phyloP scores from a whole-genome alignment of 2,329 filamentous ascomycete species.

The Fusarium tjaetaba region DNA sequence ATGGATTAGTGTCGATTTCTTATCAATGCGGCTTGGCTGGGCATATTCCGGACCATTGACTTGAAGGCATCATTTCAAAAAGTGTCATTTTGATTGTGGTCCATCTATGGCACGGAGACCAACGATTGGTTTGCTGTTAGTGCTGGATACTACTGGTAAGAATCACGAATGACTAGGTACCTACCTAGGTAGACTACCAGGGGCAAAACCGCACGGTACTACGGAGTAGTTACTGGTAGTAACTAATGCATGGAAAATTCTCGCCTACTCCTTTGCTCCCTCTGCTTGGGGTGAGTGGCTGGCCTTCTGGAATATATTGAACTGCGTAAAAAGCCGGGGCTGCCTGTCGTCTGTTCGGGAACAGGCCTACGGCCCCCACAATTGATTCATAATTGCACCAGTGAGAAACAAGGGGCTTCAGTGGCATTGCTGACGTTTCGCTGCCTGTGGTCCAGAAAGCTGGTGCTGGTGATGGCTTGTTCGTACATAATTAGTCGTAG shows the following conservation, averaged over 20 bases:
- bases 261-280: background rate
- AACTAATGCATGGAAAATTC: background rate
- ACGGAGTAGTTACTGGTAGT: background rate
- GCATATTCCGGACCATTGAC: background rate
- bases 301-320: constrained; percentile 36
- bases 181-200: too few species aligned
- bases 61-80: background rate
- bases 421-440: background rate
- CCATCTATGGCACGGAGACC: constrained; percentile 6
- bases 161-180: too few species aligned
- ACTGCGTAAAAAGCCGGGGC: background rate
- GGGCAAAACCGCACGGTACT: background rate
- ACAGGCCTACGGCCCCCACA: constrained; percentile 20
- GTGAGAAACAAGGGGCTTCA: background rate
- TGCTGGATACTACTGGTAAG: background rate
- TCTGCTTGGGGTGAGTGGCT: background rate
- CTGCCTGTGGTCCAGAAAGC: background rate
- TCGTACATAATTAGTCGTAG: background rate
- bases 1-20: background rate
- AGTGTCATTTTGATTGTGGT: background rate
- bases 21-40: constrained; percentile 5
- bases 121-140: background rate
- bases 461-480: constrained; percentile 1
- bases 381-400: constrained; percentile 10
- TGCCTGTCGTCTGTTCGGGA: constrained; percentile 21